phyloP scores from a whole-genome alignment of 192 early-diverging fungal species.

The Podila verticillata region DNA sequence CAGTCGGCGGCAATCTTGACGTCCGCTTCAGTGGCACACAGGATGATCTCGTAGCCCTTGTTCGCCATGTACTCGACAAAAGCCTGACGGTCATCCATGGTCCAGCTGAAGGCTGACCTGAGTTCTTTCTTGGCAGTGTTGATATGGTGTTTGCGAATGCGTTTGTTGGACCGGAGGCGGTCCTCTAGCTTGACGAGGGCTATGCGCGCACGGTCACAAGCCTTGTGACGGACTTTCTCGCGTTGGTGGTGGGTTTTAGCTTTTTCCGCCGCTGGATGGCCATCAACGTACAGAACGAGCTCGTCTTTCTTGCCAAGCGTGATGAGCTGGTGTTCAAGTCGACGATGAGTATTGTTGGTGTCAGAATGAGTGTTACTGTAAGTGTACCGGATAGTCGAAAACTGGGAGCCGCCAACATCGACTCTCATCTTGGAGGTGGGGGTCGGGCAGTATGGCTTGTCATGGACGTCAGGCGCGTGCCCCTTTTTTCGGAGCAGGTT shows the following conservation, averaged over 20 bases:
- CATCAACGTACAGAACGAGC: no score
- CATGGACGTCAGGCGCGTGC: background rate
- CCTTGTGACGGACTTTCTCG: background rate
- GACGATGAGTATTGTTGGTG: background rate
- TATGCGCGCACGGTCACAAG: background rate
- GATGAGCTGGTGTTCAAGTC: background rate
- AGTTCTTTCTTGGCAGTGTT: background rate
- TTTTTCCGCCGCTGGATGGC: background rate
- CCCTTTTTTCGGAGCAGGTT: background rate
- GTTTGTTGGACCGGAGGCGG: conserved; percentile 3
- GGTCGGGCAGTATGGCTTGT: background rate
- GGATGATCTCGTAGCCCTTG: conserved; percentile 7
- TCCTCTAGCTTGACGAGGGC: conserved; percentile 3
- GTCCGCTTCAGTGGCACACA: conserved; percentile 6
- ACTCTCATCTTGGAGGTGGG: background rate
- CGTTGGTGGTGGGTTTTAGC: background rate
- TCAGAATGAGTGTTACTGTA: background rate
- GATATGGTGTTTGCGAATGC: conserved; percentile 16
- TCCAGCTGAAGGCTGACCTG: background rate
- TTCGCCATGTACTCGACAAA: conserved; percentile 15
- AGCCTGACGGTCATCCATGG: background rate
- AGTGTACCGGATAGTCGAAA: background rate
- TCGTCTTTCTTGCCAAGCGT: background rate
- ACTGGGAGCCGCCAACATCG: background rate
- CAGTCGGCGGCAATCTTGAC: background rate